Base-by-base conservation (phyloP, 352 stramenopile genomes). In the Globisporangium emineosum region DNA sequence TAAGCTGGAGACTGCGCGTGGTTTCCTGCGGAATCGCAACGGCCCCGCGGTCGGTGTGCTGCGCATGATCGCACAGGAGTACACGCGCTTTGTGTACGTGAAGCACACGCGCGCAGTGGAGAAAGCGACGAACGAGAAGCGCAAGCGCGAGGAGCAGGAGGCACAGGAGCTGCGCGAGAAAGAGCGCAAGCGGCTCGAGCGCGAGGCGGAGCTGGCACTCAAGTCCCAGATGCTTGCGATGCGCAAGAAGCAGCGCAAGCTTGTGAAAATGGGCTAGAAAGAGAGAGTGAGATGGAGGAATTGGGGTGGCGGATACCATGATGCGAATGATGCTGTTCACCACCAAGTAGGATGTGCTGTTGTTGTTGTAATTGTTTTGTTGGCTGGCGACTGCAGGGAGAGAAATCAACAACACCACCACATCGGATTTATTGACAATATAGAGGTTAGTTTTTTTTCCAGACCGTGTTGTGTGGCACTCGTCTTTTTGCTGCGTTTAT, bases 211-310 rank as follows among this genome's bases (percentile, higher is more conserved):
- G 63, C 67, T 73, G 37, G 78, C 82, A 37, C 74, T 90, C 27
- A 91, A 92, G 77, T 81, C 79, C 54, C 83, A 94, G 66, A 88
- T 94, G 82, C 73, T 89, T 27, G 82, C 80, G 19, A 85, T 93
- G 78, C 81, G 80, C 32, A 91, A 93, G 68, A 88, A 88, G 52
- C 79, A 89, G 66, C 81, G 81, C 21, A 72, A 85, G 57, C 70
- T 80, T 35, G 55, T 83, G 23, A 62, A 80, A 35, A 30, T 50
- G 30, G 45, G 45, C 19, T 62, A 62, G 54, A 5, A 13, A 12
- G 54, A 2, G 12, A 15, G 12, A 30, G 9, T 23, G 30, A 57
- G 5, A 15, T 12, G 33, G 40, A 29, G 37, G 1, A 40, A 45
- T 21, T 13, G 13, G 8, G 3, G 27, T 21, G 25, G 9, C 4